Conservation (phyloP, 2,329 filamentous ascomycete species). For the Biscogniauxia marginata region DNA sequence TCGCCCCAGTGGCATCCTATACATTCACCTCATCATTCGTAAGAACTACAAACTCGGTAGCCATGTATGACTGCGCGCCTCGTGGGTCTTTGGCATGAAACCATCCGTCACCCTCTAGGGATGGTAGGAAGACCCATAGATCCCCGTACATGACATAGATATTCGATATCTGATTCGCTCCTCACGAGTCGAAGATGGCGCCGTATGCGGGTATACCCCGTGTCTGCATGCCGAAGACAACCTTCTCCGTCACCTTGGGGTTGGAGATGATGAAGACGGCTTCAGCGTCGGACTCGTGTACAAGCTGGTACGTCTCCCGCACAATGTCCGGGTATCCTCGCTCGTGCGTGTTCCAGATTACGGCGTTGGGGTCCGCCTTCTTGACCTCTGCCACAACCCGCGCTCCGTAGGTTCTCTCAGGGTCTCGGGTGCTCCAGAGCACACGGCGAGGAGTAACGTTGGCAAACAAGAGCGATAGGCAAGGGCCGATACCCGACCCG, state of each 20-base stretch:
- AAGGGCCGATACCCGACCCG: constrained; percentile 71
- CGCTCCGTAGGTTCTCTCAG: constrained; percentile 61
- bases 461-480: constrained; percentile 60
- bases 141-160: not conserved
- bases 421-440: constrained; percentile 66
- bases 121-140: not conserved
- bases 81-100: not conserved
- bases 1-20: not conserved
- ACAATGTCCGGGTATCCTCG: constrained; percentile 59
- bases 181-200: constrained; percentile 64
- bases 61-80: not conserved
- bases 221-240: constrained; percentile 68
- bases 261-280: constrained; percentile 76
- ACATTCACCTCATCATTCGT: not conserved
- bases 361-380: constrained; percentile 57
- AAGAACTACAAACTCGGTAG: not conserved
- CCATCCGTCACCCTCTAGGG: not conserved
- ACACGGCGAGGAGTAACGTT: constrained; percentile 54
- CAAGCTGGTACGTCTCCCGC: constrained; percentile 51
- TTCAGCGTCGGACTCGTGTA: constrained; percentile 58
- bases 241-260: constrained; percentile 64
- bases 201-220: constrained; percentile 68
- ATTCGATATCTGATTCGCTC: not conserved
- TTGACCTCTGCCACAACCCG: constrained; percentile 54
- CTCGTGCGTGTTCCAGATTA: constrained; percentile 65